Conservation (phyloP, 768 basidiomycete species). For the Udeniomyces megalosporus region DNA sequence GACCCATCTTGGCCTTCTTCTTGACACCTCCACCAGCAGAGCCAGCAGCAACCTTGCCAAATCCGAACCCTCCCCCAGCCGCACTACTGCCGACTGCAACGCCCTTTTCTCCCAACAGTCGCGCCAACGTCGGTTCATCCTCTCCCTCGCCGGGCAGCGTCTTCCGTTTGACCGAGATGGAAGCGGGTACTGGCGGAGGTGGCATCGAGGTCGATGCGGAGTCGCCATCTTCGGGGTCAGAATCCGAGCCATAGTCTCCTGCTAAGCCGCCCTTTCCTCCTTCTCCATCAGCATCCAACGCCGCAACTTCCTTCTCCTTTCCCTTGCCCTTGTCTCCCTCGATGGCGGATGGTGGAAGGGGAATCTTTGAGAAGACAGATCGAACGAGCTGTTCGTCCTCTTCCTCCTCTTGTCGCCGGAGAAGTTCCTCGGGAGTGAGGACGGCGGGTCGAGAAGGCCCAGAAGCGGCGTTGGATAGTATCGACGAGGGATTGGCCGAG, state of each 20-base stretch:
- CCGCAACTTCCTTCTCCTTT: not conserved
- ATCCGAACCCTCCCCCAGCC: not conserved
- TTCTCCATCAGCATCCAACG: too few species aligned
- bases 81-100: not conserved
- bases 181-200: not conserved
- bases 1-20: too few species aligned
- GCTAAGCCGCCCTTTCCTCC: not conserved
- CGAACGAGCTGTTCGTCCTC: conserved; percentile 85
- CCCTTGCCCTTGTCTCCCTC: conserved; percentile 18
- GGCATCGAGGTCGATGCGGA: not conserved
- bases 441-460: not conserved
- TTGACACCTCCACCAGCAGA: too few species aligned
- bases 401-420: conserved; percentile 51
- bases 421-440: conserved; percentile 38
- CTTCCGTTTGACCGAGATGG: conserved; percentile 9
- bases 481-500: conserved; percentile 34
- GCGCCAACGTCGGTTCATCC: not conserved
- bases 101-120: conserved; percentile 8
- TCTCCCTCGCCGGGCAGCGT: not conserved
- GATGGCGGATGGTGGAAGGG: conserved; percentile 19
- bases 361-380: conserved; percentile 66
- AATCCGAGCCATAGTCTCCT: conserved; percentile 1
- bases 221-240: conserved; percentile 8
- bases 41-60: not conserved
- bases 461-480: conserved; percentile 2